Percentiles rank a stretch among this genome's conserved stretches.
Conservation (phyloP, 192 early-diverging fungal species). For the Dissophora ornata region DNA sequence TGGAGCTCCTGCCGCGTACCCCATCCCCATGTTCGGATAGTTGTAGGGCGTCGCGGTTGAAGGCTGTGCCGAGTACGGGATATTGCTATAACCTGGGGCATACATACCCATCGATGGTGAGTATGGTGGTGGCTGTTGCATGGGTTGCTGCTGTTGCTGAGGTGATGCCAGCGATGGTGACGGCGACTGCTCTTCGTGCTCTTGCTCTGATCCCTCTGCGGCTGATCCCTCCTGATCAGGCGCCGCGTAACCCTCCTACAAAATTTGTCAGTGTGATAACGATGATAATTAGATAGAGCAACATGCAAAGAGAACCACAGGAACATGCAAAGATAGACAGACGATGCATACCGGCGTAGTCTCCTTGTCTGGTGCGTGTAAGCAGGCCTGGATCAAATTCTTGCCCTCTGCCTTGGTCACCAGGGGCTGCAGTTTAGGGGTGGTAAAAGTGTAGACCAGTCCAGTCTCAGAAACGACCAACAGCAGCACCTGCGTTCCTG, state of each 20-base stretch:
- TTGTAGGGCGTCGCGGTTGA: neutral
- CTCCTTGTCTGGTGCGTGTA: slow-evolving; percentile 83
- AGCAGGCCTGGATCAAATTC: slow-evolving; percentile 92
- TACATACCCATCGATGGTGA: slow-evolving; percentile 21
- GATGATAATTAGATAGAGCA: neutral
- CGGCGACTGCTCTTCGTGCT: slow-evolving; percentile 11
- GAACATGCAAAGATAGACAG: neutral
- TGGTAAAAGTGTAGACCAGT: slow-evolving; percentile 95
- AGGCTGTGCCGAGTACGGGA: slow-evolving; percentile 19
- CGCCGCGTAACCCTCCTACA: slow-evolving; percentile 1
- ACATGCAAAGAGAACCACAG: neutral
- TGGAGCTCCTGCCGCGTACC: neutral
- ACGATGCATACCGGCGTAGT: slow-evolving; percentile 7
- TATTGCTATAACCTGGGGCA: slow-evolving; percentile 21
- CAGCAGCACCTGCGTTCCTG: slow-evolving; percentile 94
- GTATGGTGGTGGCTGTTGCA: neutral
- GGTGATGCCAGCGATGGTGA: neutral
- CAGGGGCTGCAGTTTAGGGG: slow-evolving; percentile 92
- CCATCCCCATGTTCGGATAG: slow-evolving; percentile 22
- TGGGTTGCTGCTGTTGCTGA: slow-evolving; percentile 3
- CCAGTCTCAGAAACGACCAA: slow-evolving; percentile 96
- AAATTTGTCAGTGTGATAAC: too few relatives aligned
- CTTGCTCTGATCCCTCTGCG: slow-evolving; percentile 16
- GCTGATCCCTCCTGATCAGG: slow-evolving; percentile 11
- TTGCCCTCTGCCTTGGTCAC: slow-evolving; percentile 93